A percentile compares a stretch with the other conserved stretches of the same genome.
These are phyloP conservation scores for Lecanicillium sp. DNA, from an alignment of 2,329 filamentous ascomycete genomes.

Conservation along the genomic window DNA sequence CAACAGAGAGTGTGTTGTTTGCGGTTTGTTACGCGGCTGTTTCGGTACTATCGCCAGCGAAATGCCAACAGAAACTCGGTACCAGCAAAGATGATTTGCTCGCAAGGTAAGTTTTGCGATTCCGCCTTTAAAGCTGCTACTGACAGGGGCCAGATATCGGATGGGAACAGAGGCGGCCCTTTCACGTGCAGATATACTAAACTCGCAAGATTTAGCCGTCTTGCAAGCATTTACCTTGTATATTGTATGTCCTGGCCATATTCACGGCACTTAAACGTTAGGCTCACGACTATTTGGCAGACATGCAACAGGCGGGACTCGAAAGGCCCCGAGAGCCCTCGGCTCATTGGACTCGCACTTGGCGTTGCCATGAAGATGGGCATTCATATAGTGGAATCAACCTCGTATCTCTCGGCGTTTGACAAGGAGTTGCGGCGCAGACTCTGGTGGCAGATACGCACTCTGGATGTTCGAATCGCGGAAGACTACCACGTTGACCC, in stretches of 20 bases:
- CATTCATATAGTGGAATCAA: conserved; percentile 14
- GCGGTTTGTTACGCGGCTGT: conserved; percentile 11
- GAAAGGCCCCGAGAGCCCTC: conserved; percentile 7
- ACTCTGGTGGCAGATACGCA: conserved; percentile 46
- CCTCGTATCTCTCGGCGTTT: conserved; percentile 39
- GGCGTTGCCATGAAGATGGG: conserved; percentile 14
- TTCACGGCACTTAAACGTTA: no score
- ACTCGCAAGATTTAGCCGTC: conserved; percentile 8
- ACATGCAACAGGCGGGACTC: conserved; percentile 5
- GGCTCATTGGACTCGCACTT: conserved; percentile 11
- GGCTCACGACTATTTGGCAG: not conserved
- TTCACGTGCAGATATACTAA: conserved; percentile 6
- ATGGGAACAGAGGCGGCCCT: conserved; percentile 1
- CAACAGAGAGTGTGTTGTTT: conserved; percentile 10
- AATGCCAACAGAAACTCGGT: conserved; percentile 6
- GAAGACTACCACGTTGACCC: conserved; percentile 40
- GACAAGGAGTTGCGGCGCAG: conserved; percentile 45
- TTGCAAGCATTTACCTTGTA: conserved; percentile 13
- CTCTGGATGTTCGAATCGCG: conserved; percentile 38
- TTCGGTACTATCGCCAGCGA: conserved; percentile 3
- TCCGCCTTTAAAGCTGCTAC: not conserved
- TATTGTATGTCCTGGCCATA: conserved; percentile 7
- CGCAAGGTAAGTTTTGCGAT: conserved; percentile 1
- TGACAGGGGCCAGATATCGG: not conserved
- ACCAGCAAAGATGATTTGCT: conserved; percentile 3